Base-by-base conservation (phyloP, 2,329 filamentous ascomycete genomes). In the Gaeumannomyces tritici region DNA sequence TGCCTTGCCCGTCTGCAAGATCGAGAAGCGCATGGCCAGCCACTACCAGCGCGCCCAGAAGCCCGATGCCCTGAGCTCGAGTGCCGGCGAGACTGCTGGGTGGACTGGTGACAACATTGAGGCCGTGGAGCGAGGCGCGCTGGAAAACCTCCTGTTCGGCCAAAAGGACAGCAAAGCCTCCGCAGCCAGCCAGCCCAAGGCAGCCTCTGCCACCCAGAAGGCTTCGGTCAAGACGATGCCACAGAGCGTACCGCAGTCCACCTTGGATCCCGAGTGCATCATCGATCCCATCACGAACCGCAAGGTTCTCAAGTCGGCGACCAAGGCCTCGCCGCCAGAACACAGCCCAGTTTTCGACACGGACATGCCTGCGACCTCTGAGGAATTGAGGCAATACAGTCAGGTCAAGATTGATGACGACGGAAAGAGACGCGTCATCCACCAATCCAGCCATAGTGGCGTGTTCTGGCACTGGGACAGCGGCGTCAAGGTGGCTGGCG, bases 201-300 rank as follows among this genome's bases (percentile, higher is more conserved):
- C 56, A 2, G 56, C 56, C 2, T 15, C 56, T 47, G 8, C 42
- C 21, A 24, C 21, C 42, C n/a, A 51, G 42, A 3, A 51, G 42
- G n/a, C 21, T n/a, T 24, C 42, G 24, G 42, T 51, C 18, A 51
- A 51, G 60, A 3, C 27, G 63, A 8, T 66, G 66, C 35, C 69
- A 67, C 33, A 66, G 69, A 47, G 69, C 71, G 5, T 63, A 70
- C 13, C 73, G 70, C 68, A 71, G 69, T 26, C 70, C 72, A 11
- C 70, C 73, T 0, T 62, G 2, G 66, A 70, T 3, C 57, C 67
- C 1, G 75, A 75, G 11, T 79, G 76, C 59, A 70, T 76, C 26
- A 84, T 86, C 56, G 83, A 86, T 63, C 83, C 83, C 3, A 84
- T 86, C 63, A 84, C 83, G 21, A 86, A 86, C 65, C 78, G 82